Percentiles rank a stretch among this genome's conserved stretches.
Conservation (phyloP, 371 early-diverging fungal genomes). For the Blakeslea trispora region DNA sequence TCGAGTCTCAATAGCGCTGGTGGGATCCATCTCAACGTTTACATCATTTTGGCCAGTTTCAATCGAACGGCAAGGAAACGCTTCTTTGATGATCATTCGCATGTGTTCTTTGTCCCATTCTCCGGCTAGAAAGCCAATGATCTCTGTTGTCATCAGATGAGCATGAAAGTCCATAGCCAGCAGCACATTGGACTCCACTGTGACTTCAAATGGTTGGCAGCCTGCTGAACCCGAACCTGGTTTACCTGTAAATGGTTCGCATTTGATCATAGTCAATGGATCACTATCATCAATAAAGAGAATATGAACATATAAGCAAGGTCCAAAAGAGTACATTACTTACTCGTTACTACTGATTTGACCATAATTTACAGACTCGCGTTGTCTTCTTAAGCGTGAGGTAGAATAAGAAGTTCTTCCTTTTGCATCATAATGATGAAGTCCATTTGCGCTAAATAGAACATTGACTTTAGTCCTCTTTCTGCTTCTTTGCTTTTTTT, state of each 20-base stretch:
- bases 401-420: constrained; percentile 52
- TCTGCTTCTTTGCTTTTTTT: no score
- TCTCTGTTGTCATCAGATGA: constrained; percentile 82
- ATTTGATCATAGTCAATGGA: constrained; percentile 82
- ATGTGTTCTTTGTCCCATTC: constrained; percentile 62
- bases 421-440: constrained; percentile 35
- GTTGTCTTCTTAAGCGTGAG: constrained; percentile 38
- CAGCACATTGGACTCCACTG: constrained; percentile 75
- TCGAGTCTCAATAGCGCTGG: constrained; percentile 74
- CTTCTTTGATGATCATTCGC: constrained; percentile 60
- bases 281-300: no score
- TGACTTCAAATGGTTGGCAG: constrained; percentile 77
- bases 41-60: constrained; percentile 72
- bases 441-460: constrained; percentile 5
- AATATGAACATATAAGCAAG: no score
- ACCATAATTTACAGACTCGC: constrained; percentile 39
- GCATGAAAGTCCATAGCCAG: constrained; percentile 89
- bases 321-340: no score
- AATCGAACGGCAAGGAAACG: constrained; percentile 76
- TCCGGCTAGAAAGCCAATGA: constrained; percentile 87
- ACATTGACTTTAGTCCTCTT: neutral
- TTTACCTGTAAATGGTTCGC: constrained; percentile 71
- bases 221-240: constrained; percentile 69
- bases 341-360: constrained; percentile 44
- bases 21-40: constrained; percentile 91